phyloP scores from a whole-genome alignment of 2,329 filamentous ascomycete species.

The Thelonectria rubi region DNA sequence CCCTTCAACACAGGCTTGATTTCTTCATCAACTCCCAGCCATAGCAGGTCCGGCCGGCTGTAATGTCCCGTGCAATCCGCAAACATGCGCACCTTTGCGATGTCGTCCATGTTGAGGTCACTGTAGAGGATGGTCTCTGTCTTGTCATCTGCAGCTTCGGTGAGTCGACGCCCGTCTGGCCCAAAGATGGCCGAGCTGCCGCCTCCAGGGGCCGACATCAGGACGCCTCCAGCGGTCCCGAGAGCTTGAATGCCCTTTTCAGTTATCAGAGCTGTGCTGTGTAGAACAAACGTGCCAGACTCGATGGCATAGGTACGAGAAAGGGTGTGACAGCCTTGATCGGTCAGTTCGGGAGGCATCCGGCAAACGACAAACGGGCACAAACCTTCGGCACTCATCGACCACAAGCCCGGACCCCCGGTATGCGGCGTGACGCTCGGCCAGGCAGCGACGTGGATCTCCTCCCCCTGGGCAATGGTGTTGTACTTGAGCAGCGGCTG shows the following conservation, averaged over 20 bases:
- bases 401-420: slow-evolving; percentile 13
- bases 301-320: slow-evolving; percentile 21
- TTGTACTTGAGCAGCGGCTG: slow-evolving; percentile 58
- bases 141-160: neutral
- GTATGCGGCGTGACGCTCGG: slow-evolving; percentile 40
- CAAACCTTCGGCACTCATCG: slow-evolving; percentile 15
- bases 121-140: slow-evolving; percentile 6
- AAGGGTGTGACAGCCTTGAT: slow-evolving; percentile 12
- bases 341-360: neutral
- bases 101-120: slow-evolving; percentile 14
- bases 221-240: neutral
- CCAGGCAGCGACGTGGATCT: slow-evolving; percentile 59
- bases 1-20: neutral
- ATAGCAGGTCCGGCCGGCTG: slow-evolving; percentile 17
- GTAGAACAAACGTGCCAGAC: slow-evolving; percentile 13
- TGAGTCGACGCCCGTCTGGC: slow-evolving; percentile 17
- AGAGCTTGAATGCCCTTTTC: slow-evolving; percentile 12
- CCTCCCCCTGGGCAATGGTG: slow-evolving; percentile 51
- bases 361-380: neutral
- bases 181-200: slow-evolving; percentile 16
- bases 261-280: slow-evolving; percentile 5
- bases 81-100: slow-evolving; percentile 9
- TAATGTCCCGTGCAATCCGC: slow-evolving; percentile 11
- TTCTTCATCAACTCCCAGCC: slow-evolving; percentile 15
- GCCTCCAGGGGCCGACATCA: slow-evolving; percentile 8